A percentile compares a stretch with the other conserved stretches of the same genome.
Evolutionary conservation across 108 stramenopile species (phyloP).

Genomic region (Pseudonitzschia multiseries): DNA sequence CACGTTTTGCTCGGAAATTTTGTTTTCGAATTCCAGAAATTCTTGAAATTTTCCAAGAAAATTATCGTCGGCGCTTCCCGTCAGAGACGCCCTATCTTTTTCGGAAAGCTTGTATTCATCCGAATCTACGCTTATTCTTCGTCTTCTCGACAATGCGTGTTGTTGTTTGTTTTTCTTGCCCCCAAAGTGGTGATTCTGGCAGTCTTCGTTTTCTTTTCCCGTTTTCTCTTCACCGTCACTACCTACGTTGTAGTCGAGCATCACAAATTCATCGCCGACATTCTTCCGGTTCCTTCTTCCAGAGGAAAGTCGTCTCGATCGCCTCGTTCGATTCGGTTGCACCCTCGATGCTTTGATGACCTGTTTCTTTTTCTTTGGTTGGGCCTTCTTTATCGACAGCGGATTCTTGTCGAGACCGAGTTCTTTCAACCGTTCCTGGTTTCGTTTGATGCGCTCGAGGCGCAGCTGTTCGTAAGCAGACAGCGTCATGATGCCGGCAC

Average conservation of each 20-base stretch:
- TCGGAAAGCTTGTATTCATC: constrained; percentile 4
- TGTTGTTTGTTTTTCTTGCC: neutral
- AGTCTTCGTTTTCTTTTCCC: neutral
- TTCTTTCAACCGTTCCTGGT: constrained; percentile 36
- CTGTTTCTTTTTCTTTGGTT: neutral
- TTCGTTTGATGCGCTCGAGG: constrained; percentile 38
- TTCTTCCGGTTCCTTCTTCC: too few relatives aligned
- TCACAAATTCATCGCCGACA: neutral
- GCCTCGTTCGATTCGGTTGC: neutral
- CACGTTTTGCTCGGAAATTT: constrained; percentile 47
- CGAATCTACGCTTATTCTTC: neutral
- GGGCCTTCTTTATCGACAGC: neutral
- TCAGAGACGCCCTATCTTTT: constrained; percentile 1
- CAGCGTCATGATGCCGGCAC: neutral
- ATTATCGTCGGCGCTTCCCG: constrained; percentile 9
- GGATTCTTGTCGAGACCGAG: constrained; percentile 36
- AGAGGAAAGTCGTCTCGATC: neutral
- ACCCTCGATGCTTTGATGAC: neutral
- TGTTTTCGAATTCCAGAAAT: constrained; percentile 33
- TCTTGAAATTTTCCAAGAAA: constrained; percentile 28
- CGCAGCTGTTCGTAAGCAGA: constrained; percentile 46
- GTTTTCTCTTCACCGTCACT: neutral
- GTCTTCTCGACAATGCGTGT: neutral
- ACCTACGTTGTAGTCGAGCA: neutral
- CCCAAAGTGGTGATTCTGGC: neutral